Conservation (phyloP, 2,329 filamentous ascomycete genomes). For the Ophiostoma australiae region DNA sequence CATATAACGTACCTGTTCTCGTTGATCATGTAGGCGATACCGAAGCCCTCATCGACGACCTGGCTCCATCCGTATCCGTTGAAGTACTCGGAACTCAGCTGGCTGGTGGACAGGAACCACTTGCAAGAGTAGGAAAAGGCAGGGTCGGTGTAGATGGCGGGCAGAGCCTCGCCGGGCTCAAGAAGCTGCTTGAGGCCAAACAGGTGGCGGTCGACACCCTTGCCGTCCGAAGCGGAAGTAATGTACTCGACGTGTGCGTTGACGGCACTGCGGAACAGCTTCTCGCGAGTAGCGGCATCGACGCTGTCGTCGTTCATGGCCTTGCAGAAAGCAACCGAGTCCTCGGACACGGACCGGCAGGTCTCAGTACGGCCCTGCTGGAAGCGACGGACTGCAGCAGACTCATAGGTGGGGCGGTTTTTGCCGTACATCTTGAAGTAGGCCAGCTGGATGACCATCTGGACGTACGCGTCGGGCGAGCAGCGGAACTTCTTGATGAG, state of each 20-base stretch:
- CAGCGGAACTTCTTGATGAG: constrained; percentile 99
- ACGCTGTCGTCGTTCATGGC: constrained; percentile 69
- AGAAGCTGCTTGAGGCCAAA: constrained; percentile 93
- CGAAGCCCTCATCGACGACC: constrained; percentile 92
- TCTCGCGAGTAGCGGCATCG: constrained; percentile 48
- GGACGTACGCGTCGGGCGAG: constrained; percentile 94
- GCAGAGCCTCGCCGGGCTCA: constrained; percentile 71
- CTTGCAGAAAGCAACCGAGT: constrained; percentile 83
- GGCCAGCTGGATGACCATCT: constrained; percentile 97
- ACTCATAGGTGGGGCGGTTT: constrained; percentile 96
- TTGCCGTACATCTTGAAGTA: constrained; percentile 99
- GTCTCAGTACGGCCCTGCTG: constrained; percentile 96
- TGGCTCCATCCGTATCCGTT: constrained; percentile 99
- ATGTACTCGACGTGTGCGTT: constrained; percentile 87
- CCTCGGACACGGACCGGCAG: constrained; percentile 85
- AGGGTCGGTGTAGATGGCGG: constrained; percentile 80
- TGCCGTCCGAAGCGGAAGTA: constrained; percentile 78
- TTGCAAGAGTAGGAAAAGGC: constrained; percentile 76
- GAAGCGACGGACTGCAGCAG: constrained; percentile 89
- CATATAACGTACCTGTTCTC: constrained; percentile 23
- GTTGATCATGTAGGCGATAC: constrained; percentile 95
- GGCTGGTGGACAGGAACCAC: constrained; percentile 85
- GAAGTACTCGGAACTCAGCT: constrained; percentile 94
- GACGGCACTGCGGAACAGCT: constrained; percentile 77
- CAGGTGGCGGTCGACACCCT: constrained; percentile 93